phyloP scores from a whole-genome alignment of 2,329 filamentous ascomycete genomes.

The Exophiala spinifera region DNA sequence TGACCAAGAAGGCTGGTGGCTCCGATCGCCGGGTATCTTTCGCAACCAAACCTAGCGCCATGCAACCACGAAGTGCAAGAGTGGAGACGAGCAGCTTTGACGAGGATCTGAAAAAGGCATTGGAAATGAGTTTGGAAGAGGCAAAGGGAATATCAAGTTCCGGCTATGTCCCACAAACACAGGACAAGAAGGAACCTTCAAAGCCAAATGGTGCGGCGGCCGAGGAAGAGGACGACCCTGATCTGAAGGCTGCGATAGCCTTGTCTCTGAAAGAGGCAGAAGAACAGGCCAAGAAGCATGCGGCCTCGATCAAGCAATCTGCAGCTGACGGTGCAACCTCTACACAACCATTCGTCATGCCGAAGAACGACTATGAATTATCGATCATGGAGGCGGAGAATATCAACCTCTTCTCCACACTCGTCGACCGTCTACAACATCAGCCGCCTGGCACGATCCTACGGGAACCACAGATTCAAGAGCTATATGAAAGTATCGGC shows the following conservation, averaged over 20 bases:
- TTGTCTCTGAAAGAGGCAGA: conserved; percentile 96
- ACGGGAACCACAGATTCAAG: conserved; percentile 96
- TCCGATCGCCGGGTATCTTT: conserved; percentile 36
- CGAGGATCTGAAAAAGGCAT: conserved; percentile 85
- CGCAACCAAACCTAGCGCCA: conserved; percentile 62
- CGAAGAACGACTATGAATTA: conserved; percentile 92
- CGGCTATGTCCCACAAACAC: conserved; percentile 68
- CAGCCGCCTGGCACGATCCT: conserved; percentile 93
- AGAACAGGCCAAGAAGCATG: conserved; percentile 90
- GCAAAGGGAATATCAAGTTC: conserved; percentile 66
- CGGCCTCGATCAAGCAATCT: conserved; percentile 78
- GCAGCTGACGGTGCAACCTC: conserved; percentile 49
- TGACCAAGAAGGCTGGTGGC: conserved; percentile 65
- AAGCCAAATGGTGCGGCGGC: conserved; percentile 42
- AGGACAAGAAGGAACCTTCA: conserved; percentile 35
- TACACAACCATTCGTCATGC: conserved; percentile 53
- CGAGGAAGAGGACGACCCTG: conserved; percentile 84
- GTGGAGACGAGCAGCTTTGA: conserved; percentile 83
- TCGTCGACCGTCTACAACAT: conserved; percentile 91
- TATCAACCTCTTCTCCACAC: conserved; percentile 89
- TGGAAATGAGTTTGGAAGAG: conserved; percentile 97
- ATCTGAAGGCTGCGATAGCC: conserved; percentile 90
- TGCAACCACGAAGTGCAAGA: conserved; percentile 87
- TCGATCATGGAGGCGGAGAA: conserved; percentile 94
- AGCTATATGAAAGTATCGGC: conserved; percentile 97